Percentiles rank a stretch among this genome's conserved stretches.
These are phyloP conservation scores for Aureobasidium zeae DNA, from an alignment of 2,329 filamentous ascomycete genomes.

Conservation along the genomic window DNA sequence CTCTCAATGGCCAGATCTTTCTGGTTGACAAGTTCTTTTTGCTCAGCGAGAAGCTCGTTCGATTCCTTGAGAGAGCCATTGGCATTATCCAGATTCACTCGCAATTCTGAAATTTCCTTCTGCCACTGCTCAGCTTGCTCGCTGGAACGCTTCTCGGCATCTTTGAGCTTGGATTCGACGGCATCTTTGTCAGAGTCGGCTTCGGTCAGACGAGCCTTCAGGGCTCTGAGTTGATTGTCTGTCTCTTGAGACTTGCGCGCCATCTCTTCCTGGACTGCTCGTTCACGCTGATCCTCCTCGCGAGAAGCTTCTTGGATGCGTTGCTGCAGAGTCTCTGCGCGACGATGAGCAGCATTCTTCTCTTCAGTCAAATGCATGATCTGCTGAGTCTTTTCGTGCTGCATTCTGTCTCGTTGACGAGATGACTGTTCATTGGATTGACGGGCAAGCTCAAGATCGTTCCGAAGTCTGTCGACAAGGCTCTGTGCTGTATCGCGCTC, in stretches of 20 bases:
- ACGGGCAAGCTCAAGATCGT: not conserved
- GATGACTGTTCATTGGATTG: not conserved
- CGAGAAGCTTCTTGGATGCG: not conserved
- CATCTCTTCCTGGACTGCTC: not conserved
- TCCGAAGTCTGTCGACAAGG: not conserved
- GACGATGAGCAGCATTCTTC: not conserved
- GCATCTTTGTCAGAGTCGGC: not conserved
- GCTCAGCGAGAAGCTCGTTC: not conserved
- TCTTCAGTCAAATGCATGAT: not conserved
- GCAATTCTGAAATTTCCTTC: not conserved
- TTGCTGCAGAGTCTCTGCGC: not conserved
- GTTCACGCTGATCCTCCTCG: not conserved
- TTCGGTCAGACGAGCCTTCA: not conserved
- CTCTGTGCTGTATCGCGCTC: not conserved
- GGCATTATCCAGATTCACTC: not conserved
- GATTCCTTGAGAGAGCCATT: constrained; percentile 1
- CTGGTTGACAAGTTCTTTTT: not conserved
- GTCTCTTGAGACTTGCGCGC: not conserved
- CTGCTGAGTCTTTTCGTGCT: not conserved
- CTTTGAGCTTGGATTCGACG: not conserved
- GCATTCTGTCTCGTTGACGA: not conserved
- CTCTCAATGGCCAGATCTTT: not conserved
- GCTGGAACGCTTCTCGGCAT: not conserved
- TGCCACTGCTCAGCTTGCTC: not conserved
- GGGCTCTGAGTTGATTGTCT: not conserved